Base-by-base conservation (phyloP, 257 asterid species). In the Scutellaria baicalensis region DNA sequence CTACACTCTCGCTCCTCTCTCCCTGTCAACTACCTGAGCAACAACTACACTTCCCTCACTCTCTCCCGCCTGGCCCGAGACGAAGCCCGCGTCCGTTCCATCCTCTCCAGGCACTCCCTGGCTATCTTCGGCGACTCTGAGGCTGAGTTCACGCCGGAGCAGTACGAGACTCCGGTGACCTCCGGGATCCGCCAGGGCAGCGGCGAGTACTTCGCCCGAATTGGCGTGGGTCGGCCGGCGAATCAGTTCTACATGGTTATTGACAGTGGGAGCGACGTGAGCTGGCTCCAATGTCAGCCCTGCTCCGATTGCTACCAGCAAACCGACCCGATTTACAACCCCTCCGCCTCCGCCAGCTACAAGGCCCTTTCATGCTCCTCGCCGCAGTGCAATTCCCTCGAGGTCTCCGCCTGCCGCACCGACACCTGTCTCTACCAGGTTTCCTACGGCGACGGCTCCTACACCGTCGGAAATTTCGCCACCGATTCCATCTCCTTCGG, bases 211-310 rank as follows among this genome's bases (percentile, higher is more conserved):
- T 84, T 90, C 55, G 77, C 90, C 11, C 76, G 90, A 10, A 49
- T 92, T 36, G 98, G 98, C 0, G 82, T 92, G 42, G 98, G 98
- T 2, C 83, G 59, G 21, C 98, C 97, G 43, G 86, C 44, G 0
- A 82, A 70, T 35, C 59, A 81, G 2, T 77, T 60, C 31, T 86
- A 54, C 71, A 75, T 92, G 81, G 89, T 80, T 0, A 70, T 86
- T 0, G 98, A 90, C 54, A 86, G 84, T 5, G 97, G 96, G 0
- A 92, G 97, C 21, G 98, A 92, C 48, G 52, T 92, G 39, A 90
- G 71, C 49, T 92, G 98, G 98, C 79, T 92, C 36, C 97, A 92
- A 40, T 90, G 97, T 70, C 52, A 79, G 17, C 97, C 98, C 3
- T 92, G 98, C 73, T 0, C 44, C 55, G 75, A 73, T 8, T 92